Percentiles rank a stretch among this genome's conserved stretches.
These are phyloP conservation scores for Hypholoma sublateritium DNA, from an alignment of 768 basidiomycete species.

Conservation along the genomic window DNA sequence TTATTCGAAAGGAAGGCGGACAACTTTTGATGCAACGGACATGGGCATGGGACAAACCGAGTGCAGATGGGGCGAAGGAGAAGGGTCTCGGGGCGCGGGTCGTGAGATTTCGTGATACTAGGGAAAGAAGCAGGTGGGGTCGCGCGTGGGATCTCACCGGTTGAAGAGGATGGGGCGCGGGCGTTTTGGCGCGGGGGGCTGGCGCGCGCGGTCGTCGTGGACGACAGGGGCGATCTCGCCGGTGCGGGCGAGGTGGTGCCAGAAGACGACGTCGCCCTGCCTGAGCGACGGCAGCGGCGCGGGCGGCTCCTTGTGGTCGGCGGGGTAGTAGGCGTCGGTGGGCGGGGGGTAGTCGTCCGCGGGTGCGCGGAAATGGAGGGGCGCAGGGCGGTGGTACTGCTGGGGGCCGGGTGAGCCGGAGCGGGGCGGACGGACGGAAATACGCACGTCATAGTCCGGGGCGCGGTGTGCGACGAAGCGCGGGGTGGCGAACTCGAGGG, in stretches of 20 bases:
- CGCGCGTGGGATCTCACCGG: conserved; percentile 25
- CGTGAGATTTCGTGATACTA: not conserved
- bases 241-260: conserved; percentile 71
- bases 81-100: not conserved
- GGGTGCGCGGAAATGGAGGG: no score
- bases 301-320: conserved; percentile 42
- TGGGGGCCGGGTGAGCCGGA: no score
- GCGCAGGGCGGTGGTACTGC: no score
- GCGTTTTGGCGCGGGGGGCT: conserved; percentile 15
- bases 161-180: conserved; percentile 26
- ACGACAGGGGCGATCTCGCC: conserved; percentile 72
- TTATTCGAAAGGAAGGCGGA: not conserved
- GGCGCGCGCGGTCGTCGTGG: conserved; percentile 60
- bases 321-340: conserved; percentile 9
- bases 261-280: conserved; percentile 66
- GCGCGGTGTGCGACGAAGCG: conserved; percentile 10
- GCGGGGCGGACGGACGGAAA: no score
- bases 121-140: conserved; percentile 3
- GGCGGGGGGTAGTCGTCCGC: not conserved
- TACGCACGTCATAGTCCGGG: not conserved
- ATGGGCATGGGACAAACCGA: not conserved
- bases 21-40: not conserved
- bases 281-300: conserved; percentile 38
- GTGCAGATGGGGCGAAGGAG: not conserved
- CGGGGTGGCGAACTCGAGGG: conserved; percentile 37